Evolutionary conservation across 176 grass and related monocot species (phyloP).

Genomic region (Musa acuminata): DNA sequence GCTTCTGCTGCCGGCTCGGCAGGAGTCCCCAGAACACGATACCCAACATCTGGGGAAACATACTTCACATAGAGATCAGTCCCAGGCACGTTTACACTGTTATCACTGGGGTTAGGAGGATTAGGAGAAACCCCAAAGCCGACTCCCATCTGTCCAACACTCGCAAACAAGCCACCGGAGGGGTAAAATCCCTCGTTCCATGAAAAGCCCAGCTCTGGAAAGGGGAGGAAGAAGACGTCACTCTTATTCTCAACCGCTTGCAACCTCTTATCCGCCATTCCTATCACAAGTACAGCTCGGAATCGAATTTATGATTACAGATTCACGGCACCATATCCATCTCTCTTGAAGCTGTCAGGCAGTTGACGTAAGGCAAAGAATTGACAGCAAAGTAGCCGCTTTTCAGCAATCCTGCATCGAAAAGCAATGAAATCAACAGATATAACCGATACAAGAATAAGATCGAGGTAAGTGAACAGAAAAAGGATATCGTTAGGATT

Average conservation of each 20-base stretch:
- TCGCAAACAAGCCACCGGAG: constrained; percentile 44
- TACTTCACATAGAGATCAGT: constrained; percentile 23
- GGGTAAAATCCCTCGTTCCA: constrained; percentile 40
- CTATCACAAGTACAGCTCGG: not conserved
- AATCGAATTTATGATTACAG: not conserved
- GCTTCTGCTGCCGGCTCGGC: not conserved
- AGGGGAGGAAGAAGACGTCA: constrained; percentile 13
- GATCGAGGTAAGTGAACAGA: not conserved
- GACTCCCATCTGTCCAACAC: constrained; percentile 33
- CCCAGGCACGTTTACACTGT: constrained; percentile 21
- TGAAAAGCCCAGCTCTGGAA: constrained; percentile 22
- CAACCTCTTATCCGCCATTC: constrained; percentile 6
- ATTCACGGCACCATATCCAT: not conserved
- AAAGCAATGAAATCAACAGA: not conserved
- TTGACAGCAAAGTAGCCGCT: too few species aligned
- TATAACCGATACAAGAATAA: not conserved
- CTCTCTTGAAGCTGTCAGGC: too few species aligned
- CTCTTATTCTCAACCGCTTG: constrained; percentile 42
- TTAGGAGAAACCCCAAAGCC: constrained; percentile 20
- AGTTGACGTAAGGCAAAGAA: too few species aligned
- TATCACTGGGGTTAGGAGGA: constrained; percentile 20
- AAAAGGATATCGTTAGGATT: not conserved
- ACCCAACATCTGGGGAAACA: constrained; percentile 17
- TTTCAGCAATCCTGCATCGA: not conserved
- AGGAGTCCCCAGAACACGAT: not conserved